Percentiles rank a stretch among this genome's conserved stretches.
Evolutionary conservation across 1,284 basidiomycete genomes (phyloP).

Genomic region (Pseudozyma tsukubaensis): DNA sequence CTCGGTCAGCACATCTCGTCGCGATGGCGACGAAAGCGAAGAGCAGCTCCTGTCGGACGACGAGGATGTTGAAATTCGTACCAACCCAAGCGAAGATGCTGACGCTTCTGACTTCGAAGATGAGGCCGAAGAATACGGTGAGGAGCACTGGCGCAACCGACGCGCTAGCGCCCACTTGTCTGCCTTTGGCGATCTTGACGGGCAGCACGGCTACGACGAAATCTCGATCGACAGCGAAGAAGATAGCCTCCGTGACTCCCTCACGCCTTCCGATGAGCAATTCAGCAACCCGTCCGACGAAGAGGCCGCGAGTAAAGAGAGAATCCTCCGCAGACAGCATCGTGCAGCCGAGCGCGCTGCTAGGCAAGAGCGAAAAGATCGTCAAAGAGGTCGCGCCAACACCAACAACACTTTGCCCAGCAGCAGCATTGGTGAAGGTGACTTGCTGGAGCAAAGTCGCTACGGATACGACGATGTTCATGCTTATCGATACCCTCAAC

Average conservation of each 20-base stretch:
- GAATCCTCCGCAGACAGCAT: constrained; percentile 39
- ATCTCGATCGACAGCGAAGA: constrained; percentile 22
- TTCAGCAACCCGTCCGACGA: constrained; percentile 65
- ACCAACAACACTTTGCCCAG: constrained; percentile 56
- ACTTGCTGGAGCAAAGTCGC: constrained; percentile 16
- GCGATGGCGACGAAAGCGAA: constrained; percentile 29
- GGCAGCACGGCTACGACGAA: constrained; percentile 11
- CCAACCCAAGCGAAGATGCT: constrained; percentile 61
- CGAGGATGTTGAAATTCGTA: constrained; percentile 49
- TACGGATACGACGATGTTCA: constrained; percentile 3
- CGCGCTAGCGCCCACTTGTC: constrained; percentile 27
- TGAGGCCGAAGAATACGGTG: constrained; percentile 26
- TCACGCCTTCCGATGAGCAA: constrained; percentile 47
- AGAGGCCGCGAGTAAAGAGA: constrained; percentile 52
- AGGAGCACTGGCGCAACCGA: constrained; percentile 32
- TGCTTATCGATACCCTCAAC: neutral
- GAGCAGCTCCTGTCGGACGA: constrained; percentile 18
- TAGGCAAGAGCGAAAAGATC: constrained; percentile 19
- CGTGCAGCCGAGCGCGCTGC: constrained; percentile 37
- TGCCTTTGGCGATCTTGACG: constrained; percentile 18
- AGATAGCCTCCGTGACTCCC: constrained; percentile 36
- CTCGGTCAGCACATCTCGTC: constrained; percentile 40
- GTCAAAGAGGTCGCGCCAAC: constrained; percentile 35
- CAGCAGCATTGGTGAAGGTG: constrained; percentile 52
- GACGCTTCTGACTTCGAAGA: constrained; percentile 59